These are phyloP conservation scores for Patellaria atrata DNA, from an alignment of 495 filamentous ascomycete genomes.

Conservation along the genomic window DNA sequence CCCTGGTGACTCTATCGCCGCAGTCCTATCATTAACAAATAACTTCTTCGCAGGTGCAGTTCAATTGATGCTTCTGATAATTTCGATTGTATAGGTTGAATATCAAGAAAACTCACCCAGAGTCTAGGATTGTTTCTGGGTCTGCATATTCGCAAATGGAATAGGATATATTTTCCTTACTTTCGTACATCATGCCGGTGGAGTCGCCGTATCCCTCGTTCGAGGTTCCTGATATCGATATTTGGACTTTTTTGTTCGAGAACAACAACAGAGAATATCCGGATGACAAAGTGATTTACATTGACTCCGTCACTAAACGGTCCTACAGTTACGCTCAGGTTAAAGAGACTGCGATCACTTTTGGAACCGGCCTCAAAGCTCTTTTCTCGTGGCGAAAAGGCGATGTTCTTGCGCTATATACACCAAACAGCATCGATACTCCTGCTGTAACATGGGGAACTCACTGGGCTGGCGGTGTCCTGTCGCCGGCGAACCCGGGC, in stretches of 20 bases:
- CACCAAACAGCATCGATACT: constrained; percentile 30
- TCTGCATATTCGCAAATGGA: too few species aligned
- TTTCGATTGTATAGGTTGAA: too few species aligned
- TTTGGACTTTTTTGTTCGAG: constrained; percentile 72
- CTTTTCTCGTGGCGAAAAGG: constrained; percentile 67
- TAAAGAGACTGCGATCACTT: constrained; percentile 48
- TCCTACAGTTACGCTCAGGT: constrained; percentile 61
- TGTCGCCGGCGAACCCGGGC: constrained; percentile 74
- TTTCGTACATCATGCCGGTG: constrained; percentile 35
- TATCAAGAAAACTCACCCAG: too few species aligned
- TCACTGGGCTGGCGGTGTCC: constrained; percentile 69
- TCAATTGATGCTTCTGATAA: too few species aligned
- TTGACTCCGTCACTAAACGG: constrained; percentile 57
- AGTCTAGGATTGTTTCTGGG: too few species aligned
- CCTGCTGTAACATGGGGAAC: constrained; percentile 53
- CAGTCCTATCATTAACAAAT: too few species aligned
- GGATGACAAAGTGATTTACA: constrained; percentile 70
- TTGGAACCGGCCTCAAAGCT: constrained; percentile 67
- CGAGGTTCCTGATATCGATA: constrained; percentile 48
- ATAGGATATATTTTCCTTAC: too few species aligned
- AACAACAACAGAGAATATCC: constrained; percentile 50
- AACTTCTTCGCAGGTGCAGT: too few species aligned
- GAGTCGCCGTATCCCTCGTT: constrained; percentile 41
- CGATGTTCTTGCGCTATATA: constrained; percentile 32
- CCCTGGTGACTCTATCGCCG: too few species aligned